Evolutionary conservation across 495 filamentous ascomycete species (phyloP).

Genomic region (Xylaria cubensis): DNA sequence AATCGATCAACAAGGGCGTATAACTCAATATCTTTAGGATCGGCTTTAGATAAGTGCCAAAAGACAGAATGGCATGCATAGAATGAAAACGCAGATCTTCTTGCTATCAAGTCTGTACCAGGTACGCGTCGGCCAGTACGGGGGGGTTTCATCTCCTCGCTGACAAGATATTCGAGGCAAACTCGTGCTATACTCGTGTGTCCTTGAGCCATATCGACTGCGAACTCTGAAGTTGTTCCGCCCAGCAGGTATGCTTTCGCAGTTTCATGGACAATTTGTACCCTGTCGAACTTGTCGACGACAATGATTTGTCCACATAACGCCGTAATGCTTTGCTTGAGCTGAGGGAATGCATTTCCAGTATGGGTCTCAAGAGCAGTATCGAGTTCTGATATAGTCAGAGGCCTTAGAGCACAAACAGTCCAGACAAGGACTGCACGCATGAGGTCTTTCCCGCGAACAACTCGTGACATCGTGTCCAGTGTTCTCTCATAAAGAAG

Average conservation of each 20-base stretch:
- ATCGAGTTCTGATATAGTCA: conserved; percentile 37
- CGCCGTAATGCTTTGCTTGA: neutral
- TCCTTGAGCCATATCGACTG: conserved; percentile 19
- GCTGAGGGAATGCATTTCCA: conserved; percentile 28
- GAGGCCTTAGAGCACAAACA: conserved; percentile 31
- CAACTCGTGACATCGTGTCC: neutral
- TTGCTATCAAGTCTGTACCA: conserved; percentile 28
- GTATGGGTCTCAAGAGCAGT: conserved; percentile 37
- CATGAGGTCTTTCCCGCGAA: neutral
- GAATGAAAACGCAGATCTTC: conserved; percentile 37
- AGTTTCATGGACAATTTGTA: conserved; percentile 44
- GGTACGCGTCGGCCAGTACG: neutral
- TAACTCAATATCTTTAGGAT: neutral
- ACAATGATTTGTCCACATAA: conserved; percentile 42
- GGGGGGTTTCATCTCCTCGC: conserved; percentile 26
- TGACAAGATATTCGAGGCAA: conserved; percentile 33
- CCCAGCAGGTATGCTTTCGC: conserved; percentile 41
- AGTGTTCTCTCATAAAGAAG: neutral
- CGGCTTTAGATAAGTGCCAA: neutral
- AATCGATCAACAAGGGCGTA: neutral
- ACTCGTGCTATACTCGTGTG: conserved; percentile 33
- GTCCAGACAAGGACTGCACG: conserved; percentile 40
- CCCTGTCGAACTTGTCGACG: conserved; percentile 31
- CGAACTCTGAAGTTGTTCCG: conserved; percentile 22
- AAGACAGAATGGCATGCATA: neutral